These are phyloP conservation scores for Hemerocallis citrina DNA, from an alignment of 106 monocot genomes.

Conservation along the genomic window DNA sequence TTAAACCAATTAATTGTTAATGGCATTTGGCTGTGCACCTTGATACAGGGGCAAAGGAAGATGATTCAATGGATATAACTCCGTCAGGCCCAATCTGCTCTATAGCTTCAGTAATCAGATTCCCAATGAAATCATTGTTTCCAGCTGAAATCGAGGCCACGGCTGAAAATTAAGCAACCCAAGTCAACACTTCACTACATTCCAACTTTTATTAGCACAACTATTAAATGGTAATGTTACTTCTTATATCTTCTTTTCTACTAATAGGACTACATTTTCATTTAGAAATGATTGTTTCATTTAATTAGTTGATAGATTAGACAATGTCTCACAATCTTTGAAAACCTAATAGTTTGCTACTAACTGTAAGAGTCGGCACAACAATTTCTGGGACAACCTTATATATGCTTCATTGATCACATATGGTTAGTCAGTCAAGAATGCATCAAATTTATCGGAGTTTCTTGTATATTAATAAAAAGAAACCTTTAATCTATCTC, in stretches of 20 bases:
- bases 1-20: too few relatives aligned
- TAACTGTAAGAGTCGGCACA: too few relatives aligned
- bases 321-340: too few relatives aligned
- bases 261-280: conserved; percentile 40
- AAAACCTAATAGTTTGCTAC: too few relatives aligned
- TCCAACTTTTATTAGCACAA: neutral
- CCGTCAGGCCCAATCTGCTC: conserved; percentile 83
- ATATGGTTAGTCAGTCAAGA: too few relatives aligned
- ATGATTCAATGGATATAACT: conserved; percentile 79
- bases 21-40: too few relatives aligned
- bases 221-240: conserved; percentile 17
- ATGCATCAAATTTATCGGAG: conserved; percentile 70
- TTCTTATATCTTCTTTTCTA: conserved; percentile 67
- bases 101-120: conserved; percentile 67
- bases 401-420: too few relatives aligned
- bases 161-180: conserved; percentile 33
- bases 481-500: too few relatives aligned
- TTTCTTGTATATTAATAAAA: too few relatives aligned
- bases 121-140: conserved; percentile 79
- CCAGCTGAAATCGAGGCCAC: conserved; percentile 79
- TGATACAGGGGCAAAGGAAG: too few relatives aligned
- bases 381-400: conserved; percentile 50
- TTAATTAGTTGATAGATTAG: too few relatives aligned
- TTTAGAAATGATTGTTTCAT: too few relatives aligned
- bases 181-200: neutral